Conservation (phyloP, 176 grass and related monocot genomes). For the Oryza australiensis region DNA sequence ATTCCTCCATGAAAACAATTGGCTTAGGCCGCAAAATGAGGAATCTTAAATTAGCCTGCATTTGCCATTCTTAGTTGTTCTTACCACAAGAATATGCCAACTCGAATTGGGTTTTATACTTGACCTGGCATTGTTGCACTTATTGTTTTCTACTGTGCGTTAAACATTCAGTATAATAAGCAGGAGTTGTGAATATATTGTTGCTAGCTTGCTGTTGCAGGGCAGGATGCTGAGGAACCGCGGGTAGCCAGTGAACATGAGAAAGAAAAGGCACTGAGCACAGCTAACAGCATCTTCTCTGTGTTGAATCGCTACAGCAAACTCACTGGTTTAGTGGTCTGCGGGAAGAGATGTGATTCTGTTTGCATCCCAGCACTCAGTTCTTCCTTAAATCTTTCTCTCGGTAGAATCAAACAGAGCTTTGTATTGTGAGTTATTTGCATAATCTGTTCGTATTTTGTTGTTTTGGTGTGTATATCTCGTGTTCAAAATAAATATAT, state of each 20-base stretch:
- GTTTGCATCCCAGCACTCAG: slow-evolving; percentile 66
- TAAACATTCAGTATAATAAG: slow-evolving; percentile 2
- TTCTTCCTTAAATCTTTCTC: slow-evolving; percentile 80
- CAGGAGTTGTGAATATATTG: slow-evolving; percentile 64
- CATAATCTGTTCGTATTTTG: slow-evolving; percentile 32
- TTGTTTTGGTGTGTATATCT: slow-evolving; percentile 6
- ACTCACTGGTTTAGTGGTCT: slow-evolving; percentile 76
- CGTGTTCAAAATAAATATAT: neutral
- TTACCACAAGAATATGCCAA: neutral
- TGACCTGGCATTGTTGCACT: neutral
- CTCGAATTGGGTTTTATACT: neutral
- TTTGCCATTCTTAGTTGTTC: slow-evolving; percentile 23
- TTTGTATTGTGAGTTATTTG: slow-evolving; percentile 97
- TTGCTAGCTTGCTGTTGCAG: slow-evolving; percentile 88
- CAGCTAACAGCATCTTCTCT: slow-evolving; percentile 64
- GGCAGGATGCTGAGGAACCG: slow-evolving; percentile 60
- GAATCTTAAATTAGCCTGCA: neutral
- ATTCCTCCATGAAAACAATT: neutral
- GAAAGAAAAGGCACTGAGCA: slow-evolving; percentile 66
- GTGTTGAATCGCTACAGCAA: slow-evolving; percentile 68
- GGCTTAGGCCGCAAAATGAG: neutral
- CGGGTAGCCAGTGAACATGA: slow-evolving; percentile 57
- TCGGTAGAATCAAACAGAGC: slow-evolving; percentile 99
- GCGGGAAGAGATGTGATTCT: slow-evolving; percentile 59
- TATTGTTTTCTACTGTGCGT: neutral